Percentiles rank a stretch among this genome's conserved stretches.
Conservation (phyloP, 2,329 filamentous ascomycete genomes). For the Colletotrichum spinosum region DNA sequence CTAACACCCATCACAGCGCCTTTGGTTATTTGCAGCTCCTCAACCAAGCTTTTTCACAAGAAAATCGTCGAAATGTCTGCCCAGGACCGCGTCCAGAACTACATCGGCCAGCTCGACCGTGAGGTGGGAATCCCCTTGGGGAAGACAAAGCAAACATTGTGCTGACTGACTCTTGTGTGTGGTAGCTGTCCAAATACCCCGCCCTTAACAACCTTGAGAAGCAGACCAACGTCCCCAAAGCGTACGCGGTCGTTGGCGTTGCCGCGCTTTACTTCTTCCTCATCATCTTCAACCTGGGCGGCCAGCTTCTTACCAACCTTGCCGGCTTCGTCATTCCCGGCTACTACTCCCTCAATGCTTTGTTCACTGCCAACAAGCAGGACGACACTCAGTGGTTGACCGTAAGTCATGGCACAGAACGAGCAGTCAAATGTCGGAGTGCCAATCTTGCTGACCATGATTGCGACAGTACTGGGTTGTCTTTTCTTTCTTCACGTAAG, state of each 20-base stretch:
- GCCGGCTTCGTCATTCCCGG: conserved; percentile 85
- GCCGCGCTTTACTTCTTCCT: conserved; percentile 88
- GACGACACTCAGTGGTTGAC: conserved; percentile 88
- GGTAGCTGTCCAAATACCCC: conserved; percentile 86
- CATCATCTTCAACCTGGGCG: conserved; percentile 92
- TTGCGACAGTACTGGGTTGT: conserved; percentile 83
- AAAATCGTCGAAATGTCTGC: conserved; percentile 70
- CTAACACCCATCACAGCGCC: conserved; percentile 36
- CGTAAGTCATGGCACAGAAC: conserved; percentile 58
- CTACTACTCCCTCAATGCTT: conserved; percentile 84
- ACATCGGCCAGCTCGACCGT: conserved; percentile 83
- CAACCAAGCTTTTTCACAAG: conserved; percentile 31
- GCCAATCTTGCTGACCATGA: conserved; percentile 20
- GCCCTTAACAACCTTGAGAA: conserved; percentile 87
- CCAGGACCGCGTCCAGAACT: conserved; percentile 81
- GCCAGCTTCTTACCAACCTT: conserved; percentile 88
- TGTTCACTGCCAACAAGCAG: conserved; percentile 77
- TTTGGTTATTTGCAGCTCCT: conserved; percentile 14
- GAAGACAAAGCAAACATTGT: conserved; percentile 5
- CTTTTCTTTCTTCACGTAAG: conserved; percentile 81
- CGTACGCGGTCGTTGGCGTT: conserved; percentile 82
- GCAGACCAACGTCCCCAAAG: conserved; percentile 85
- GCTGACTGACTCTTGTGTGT: conserved; percentile 12
- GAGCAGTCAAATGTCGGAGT: conserved; percentile 25
- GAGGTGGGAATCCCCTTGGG: conserved; percentile 66